Percentiles rank a stretch among this genome's conserved stretches.
Evolutionary conservation across 2,329 filamentous ascomycete genomes (phyloP).

Genomic region (Xylariaceae sp.): DNA sequence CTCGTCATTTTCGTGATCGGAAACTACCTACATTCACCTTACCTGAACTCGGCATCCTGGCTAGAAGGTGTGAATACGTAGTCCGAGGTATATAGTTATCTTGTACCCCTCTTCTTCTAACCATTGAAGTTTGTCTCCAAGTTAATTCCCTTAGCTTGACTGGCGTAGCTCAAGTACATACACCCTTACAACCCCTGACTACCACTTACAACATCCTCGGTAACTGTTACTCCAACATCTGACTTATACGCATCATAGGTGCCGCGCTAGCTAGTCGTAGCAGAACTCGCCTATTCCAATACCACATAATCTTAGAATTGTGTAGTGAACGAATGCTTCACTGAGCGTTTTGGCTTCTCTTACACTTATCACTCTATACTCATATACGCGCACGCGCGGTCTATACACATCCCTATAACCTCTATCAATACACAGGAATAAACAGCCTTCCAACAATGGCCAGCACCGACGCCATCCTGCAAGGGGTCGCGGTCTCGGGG

Average conservation of each 20-base stretch:
- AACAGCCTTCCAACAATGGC: slow-evolving; percentile 67
- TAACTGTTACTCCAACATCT: slow-evolving; percentile 17
- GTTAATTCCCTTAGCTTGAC: slow-evolving; percentile 1
- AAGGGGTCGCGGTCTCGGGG: slow-evolving; percentile 87
- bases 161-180: slow-evolving; percentile 4
- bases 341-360: neutral
- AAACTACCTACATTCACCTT: neutral
- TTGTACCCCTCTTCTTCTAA: slow-evolving; percentile 16
- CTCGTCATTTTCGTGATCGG: slow-evolving; percentile 18
- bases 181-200: slow-evolving; percentile 1
- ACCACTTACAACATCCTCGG: slow-evolving; percentile 27
- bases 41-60: slow-evolving; percentile 2
- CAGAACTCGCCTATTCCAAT: slow-evolving; percentile 4
- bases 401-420: neutral
- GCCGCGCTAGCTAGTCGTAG: neutral
- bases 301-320: neutral
- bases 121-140: neutral
- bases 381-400: slow-evolving; percentile 8
- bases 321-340: neutral
- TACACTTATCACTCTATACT: neutral
- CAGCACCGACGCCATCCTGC: slow-evolving; percentile 76
- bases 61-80: neutral
- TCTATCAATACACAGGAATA: slow-evolving; percentile 7
- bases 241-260: slow-evolving; percentile 26
- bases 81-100: slow-evolving; percentile 25